Base-by-base conservation (phyloP, 805 yeast species). In the Kluyveromyces starmeri region DNA sequence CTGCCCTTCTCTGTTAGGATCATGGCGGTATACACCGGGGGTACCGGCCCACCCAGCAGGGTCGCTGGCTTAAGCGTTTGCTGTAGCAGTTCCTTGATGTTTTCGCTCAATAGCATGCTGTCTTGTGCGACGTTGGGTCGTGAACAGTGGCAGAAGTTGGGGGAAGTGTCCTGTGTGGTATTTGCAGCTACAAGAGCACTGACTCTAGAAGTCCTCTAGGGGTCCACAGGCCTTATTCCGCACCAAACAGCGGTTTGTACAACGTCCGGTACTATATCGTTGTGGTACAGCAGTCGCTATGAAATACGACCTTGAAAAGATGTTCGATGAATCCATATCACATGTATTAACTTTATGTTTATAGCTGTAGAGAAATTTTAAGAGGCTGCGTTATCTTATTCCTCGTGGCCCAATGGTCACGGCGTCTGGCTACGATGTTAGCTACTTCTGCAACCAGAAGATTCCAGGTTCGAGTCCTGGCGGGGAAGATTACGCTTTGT, bases 351-450 rank as follows among this genome's bases (percentile, higher is more conserved):
- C n/a, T n/a, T n/a, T n/a, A n/a, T n/a, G n/a, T n/a, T n/a, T n/a
- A n/a, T n/a, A n/a, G n/a, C n/a, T n/a, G n/a, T n/a, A n/a, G n/a
- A n/a, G n/a, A n/a, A n/a, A n/a, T n/a, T n/a, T n/a, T n/a, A n/a
- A n/a, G n/a, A n/a, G n/a, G n/a, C n/a, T 23, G n/a, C 26, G 26
- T 23, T 5, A 35, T 61, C 49, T 64, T 63, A 68, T 72, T 72
- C 78, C 77, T 72, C 77, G 74, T 72, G 78, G 77, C 78, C 78
- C 75, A 72, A 72, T 72, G 78, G 78, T 72, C 75, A 71, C 72
- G 78, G 77, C 77, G 77, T 72, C 75, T 70, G 78, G 76, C 77
- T 72, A 71, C 77, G 77, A 39, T 35, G 32, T 35, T 39, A 39
- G 36, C 42, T 37, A 39, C 42, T 39, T 35, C 42, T 39, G 42